Evolutionary conservation across 2,329 filamentous ascomycete genomes (phyloP).

Genomic region (Penicillium italicum): DNA sequence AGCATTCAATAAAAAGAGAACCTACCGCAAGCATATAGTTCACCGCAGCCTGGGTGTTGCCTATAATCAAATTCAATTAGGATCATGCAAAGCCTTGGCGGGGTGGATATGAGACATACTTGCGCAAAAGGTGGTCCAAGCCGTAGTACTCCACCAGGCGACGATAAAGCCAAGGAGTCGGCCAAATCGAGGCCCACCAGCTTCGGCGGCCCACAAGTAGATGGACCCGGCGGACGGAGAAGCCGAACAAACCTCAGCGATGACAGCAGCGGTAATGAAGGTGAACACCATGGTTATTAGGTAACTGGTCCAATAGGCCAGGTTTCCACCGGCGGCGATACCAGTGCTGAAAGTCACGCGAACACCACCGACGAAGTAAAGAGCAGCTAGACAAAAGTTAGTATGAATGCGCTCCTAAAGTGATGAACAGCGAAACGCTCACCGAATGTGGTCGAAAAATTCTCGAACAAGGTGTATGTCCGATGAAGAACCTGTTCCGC

Average conservation of each 20-base stretch:
- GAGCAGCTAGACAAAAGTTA: slow-evolving; percentile 45
- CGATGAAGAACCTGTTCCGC: slow-evolving; percentile 51
- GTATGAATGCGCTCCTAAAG: neutral
- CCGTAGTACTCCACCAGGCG: slow-evolving; percentile 62
- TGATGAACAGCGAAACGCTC: slow-evolving; percentile 9
- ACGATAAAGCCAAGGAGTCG: slow-evolving; percentile 58
- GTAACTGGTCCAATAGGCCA: slow-evolving; percentile 62
- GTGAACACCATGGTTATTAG: slow-evolving; percentile 58
- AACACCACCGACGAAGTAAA: slow-evolving; percentile 60
- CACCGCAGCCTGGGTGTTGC: slow-evolving; percentile 50
- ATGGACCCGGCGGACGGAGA: slow-evolving; percentile 58
- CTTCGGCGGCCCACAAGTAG: slow-evolving; percentile 60
- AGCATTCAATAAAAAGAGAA: neutral
- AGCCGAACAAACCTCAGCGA: slow-evolving; percentile 60
- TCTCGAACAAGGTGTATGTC: slow-evolving; percentile 56
- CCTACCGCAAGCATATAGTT: slow-evolving; percentile 54
- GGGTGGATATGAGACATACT: slow-evolving; percentile 31
- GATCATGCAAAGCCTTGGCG: neutral
- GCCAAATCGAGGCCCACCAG: slow-evolving; percentile 55
- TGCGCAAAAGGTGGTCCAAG: slow-evolving; percentile 59
- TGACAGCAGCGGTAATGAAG: slow-evolving; percentile 58
- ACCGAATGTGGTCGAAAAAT: slow-evolving; percentile 60
- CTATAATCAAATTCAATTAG: slow-evolving; percentile 22
- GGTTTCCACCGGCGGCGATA: slow-evolving; percentile 58
- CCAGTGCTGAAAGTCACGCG: slow-evolving; percentile 61